Evolutionary conservation across 2,329 filamentous ascomycete species (phyloP).

Genomic region (Diatrype stigma): DNA sequence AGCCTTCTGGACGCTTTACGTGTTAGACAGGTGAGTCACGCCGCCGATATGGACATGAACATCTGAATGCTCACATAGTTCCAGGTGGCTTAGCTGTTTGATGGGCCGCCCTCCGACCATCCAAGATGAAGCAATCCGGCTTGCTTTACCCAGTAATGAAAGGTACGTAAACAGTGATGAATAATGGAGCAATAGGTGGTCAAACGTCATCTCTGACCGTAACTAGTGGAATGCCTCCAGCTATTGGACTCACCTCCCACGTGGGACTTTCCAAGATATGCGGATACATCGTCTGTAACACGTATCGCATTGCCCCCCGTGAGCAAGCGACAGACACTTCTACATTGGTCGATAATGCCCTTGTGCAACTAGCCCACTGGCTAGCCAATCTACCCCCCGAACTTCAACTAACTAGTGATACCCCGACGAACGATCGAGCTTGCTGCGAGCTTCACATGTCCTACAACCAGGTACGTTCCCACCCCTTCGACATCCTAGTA

Average conservation of each 20-base stretch:
- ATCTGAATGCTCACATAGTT: not conserved
- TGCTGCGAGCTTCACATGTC: conserved; percentile 45
- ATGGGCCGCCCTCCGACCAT: conserved; percentile 46
- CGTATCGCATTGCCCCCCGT: conserved; percentile 36
- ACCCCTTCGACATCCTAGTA: not conserved
- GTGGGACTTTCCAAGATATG: conserved; percentile 45
- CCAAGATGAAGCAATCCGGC: conserved; percentile 42
- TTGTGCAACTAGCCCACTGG: conserved; percentile 41
- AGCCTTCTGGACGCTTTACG: conserved; percentile 49
- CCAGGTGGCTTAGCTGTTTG: conserved; percentile 39
- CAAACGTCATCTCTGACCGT: no score
- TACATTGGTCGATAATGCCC: conserved; percentile 34
- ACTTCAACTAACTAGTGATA: conserved; percentile 31
- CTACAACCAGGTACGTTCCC: conserved; percentile 36
- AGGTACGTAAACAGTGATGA: conserved; percentile 36
- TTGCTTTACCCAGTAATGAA: conserved; percentile 36
- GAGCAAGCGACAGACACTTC: conserved; percentile 20
- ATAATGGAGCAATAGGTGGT: no score
- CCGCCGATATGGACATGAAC: no score
- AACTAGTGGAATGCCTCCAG: conserved; percentile 37
- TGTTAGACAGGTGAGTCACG: conserved; percentile 39
- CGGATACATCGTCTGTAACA: conserved; percentile 44
- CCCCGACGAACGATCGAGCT: conserved; percentile 37
- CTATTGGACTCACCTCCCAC: conserved; percentile 41
- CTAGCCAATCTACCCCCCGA: conserved; percentile 30